Conservation (phyloP, 108 stramenopile genomes). For the Cyclostephanos tholiformis region DNA sequence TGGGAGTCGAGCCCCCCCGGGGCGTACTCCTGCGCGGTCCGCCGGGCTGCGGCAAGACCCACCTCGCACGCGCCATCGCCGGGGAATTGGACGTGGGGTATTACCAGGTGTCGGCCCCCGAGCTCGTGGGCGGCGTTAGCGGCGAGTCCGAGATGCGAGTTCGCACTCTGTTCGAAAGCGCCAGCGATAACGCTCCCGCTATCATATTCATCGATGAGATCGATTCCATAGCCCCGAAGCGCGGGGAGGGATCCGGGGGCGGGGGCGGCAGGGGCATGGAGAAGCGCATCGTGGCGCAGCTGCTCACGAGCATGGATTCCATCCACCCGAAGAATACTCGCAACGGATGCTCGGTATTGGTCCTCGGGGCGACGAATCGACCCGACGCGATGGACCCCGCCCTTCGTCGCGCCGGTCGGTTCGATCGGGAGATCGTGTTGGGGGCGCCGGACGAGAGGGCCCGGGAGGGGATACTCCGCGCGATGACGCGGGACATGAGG, state of each 20-base stretch:
- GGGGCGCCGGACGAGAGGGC: constrained; percentile 96
- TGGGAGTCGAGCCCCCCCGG: constrained; percentile 97
- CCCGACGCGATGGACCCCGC: constrained; percentile 96
- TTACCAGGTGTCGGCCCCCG: constrained; percentile 92
- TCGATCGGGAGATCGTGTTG: constrained; percentile 96
- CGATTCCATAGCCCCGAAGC: constrained; percentile 96
- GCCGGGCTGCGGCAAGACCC: constrained; percentile 97
- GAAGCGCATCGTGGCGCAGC: constrained; percentile 96
- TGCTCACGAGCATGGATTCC: constrained; percentile 94
- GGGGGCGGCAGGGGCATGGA: constrained; percentile 90
- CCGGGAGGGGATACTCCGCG: constrained; percentile 82
- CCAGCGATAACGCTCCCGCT: constrained; percentile 89
- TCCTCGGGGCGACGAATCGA: constrained; percentile 97
- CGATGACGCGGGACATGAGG: constrained; percentile 86
- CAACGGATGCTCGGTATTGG: constrained; percentile 80
- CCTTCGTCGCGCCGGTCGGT: constrained; percentile 94
- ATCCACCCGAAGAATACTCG: constrained; percentile 71
- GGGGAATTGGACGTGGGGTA: constrained; percentile 69
- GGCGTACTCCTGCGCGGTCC: constrained; percentile 99
- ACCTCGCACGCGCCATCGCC: constrained; percentile 91
- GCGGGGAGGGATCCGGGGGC: constrained; percentile 65
- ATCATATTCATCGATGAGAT: constrained; percentile 99
- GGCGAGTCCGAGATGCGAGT: constrained; percentile 94
- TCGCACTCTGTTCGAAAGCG: constrained; percentile 90
- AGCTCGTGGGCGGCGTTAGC: constrained; percentile 94